Evolutionary conservation across 1,284 basidiomycete species (phyloP).

Genomic region (Ceratobasidium sp.): DNA sequence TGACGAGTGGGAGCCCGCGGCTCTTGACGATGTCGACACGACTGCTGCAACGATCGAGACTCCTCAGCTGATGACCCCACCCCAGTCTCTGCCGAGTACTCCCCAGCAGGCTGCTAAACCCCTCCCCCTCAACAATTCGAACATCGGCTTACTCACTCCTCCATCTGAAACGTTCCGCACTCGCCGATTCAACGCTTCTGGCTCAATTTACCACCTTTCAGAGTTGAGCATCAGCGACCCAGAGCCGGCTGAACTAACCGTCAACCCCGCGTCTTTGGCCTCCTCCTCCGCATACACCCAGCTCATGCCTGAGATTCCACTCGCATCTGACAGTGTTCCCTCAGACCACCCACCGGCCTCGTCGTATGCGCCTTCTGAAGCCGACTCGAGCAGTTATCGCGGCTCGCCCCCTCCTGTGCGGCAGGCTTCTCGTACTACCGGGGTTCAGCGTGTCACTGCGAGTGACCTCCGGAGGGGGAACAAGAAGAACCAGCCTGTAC

Average conservation of each 20-base stretch:
- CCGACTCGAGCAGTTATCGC: slow-evolving; percentile 8
- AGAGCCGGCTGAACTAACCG: too few relatives aligned
- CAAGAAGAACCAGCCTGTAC: slow-evolving; percentile 3
- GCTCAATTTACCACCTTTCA: not conserved
- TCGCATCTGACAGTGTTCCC: not conserved
- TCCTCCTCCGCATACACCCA: slow-evolving; percentile 15
- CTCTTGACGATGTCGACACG: not conserved
- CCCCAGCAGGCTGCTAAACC: not conserved
- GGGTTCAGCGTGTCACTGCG: slow-evolving; percentile 12
- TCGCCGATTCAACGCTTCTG: slow-evolving; percentile 25
- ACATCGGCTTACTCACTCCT: slow-evolving; percentile 16
- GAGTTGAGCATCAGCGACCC: not conserved
- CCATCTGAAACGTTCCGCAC: slow-evolving; percentile 30
- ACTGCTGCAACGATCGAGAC: not conserved
- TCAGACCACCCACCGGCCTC: not conserved
- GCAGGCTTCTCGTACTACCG: slow-evolving; percentile 17
- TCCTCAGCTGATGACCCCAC: slow-evolving; percentile 9
- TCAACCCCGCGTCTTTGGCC: not conserved
- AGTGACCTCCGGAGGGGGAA: slow-evolving; percentile 6
- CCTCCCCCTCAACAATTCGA: not conserved
- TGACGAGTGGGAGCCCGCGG: not conserved
- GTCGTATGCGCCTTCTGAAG: not conserved
- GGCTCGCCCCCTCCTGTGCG: slow-evolving; percentile 15
- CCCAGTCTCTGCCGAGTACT: slow-evolving; percentile 14
- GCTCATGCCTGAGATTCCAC: not conserved